Evolutionary conservation across 1,139 yeast species (phyloP), one percentile per base, ranked within the genome.

Genomic region (Blastobotrys illinoisensis): DNA sequence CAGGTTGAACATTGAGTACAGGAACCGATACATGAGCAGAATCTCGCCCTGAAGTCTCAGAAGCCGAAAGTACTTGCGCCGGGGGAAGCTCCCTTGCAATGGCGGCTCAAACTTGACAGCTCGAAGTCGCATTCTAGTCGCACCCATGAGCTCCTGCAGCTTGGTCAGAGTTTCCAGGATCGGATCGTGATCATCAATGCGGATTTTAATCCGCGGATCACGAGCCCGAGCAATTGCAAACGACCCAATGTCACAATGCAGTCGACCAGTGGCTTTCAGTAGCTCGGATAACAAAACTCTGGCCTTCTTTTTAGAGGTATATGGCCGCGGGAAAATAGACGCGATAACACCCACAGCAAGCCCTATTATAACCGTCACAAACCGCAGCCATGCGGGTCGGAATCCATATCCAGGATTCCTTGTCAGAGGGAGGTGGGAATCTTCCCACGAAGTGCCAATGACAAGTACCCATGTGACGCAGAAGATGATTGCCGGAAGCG

Each of bases 321-420:
- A 57, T 0, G 74, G 69, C 36, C 60, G 56, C 4, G 75, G 75
- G 18, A 71, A 54, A 6, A 69, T 53, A 6, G 67, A 60, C 16
- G 68, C 69, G 23, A 71, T 44, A 44, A 67, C 67, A 1, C 70
- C 71, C n/a, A 68, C 55, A 1, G 63, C 24, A 9, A 71, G 55
- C 1, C 74, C 75, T 32, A 66, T 60, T 7, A 63, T 45, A 11
- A 70, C 74, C 1, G 70, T 64, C 6, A 67, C 68, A 40, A 69
- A 68, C 24, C 75, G 63, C 9, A 67, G 57, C 74, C 74, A 71
- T 1, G 73, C 72, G 13, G 69, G 69, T 1, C 59, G 53, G 58
- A 64, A 70, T 0, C 75, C 75, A 13, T 50, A 47, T 3, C 70
- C 71, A 1, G 62, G 55, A 55, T 63, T 13, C 44, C 52, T 23